phyloP scores from a whole-genome alignment of 768 basidiomycete species.

The Gautieria morchelliformis region DNA sequence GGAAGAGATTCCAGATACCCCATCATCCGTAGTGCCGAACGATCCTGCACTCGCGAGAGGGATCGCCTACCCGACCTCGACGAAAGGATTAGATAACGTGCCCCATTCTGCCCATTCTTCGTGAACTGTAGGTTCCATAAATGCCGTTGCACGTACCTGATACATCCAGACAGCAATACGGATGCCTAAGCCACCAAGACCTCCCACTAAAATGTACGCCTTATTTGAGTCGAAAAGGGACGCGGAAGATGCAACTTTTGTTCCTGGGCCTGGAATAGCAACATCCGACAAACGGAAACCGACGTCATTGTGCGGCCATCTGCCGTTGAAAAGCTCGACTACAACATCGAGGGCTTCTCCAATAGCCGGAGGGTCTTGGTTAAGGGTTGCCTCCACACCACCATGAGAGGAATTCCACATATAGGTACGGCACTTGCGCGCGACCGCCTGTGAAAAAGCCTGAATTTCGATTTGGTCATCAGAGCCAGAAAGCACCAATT shows the following conservation, averaged over 20 bases:
- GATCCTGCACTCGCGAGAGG: slow-evolving; percentile 16
- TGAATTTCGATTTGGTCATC: neutral
- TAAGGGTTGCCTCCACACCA: slow-evolving; percentile 2
- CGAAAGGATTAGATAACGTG: slow-evolving; percentile 26
- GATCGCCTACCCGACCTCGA: slow-evolving; percentile 25
- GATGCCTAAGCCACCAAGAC: slow-evolving; percentile 29
- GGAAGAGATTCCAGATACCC: slow-evolving; percentile 18
- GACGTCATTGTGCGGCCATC: neutral
- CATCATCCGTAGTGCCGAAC: slow-evolving; percentile 18
- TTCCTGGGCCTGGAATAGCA: neutral
- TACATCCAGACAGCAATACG: slow-evolving; percentile 36
- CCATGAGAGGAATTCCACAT: slow-evolving; percentile 9
- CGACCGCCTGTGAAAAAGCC: neutral
- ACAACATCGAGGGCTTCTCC: slow-evolving; percentile 11
- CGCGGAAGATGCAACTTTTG: slow-evolving; percentile 6
- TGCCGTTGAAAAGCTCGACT: neutral
- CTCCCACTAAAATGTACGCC: slow-evolving; percentile 29
- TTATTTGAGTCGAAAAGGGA: slow-evolving; percentile 22
- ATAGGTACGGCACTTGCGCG: slow-evolving; percentile 1
- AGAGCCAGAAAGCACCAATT: neutral
- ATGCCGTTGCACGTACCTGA: slow-evolving; percentile 17
- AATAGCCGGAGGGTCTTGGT: slow-evolving; percentile 9
- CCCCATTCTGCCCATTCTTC: slow-evolving; percentile 22
- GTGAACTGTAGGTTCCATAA: neutral
- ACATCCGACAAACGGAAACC: neutral